Base-by-base conservation (phyloP, 208 protist species). In the Leishmania gerbilli region DNA sequence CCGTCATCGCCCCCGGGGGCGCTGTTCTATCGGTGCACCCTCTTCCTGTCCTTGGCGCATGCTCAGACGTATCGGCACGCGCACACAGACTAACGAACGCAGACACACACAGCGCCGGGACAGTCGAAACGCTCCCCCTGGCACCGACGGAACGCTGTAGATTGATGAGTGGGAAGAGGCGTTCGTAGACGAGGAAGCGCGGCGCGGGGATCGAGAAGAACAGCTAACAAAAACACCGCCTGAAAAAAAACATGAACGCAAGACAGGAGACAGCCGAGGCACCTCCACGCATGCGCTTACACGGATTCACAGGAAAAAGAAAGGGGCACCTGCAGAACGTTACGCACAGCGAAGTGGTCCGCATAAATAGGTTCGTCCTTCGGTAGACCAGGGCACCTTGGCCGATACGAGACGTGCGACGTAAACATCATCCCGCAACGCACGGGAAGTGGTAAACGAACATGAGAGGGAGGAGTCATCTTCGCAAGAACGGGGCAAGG, bases 171-270 rank as follows among this genome's bases (percentile, higher is more conserved):
- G 71, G 71, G 3, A 42, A 58, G 15, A 27, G 11, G 71, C 21
- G 27, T 6, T 37, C 7, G 6, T 51, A 37, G 27, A 58, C 24
- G 1, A 75, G 49, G 21, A 75, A 37, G 49, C 27, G 45, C n/a
- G 6, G 42, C 13, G 47, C 42, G 24, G 71, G n/a, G 31, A 51
- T 65, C 83, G 9, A 27, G 49, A 77, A 78, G 65, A 77, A 56
- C 58, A 77, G 47, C 58, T 27, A 13, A 64, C 0, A 13, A 67
- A 15, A 45, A 3, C 8, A 64, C 34, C 27, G 19, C 58, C 27
- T 64, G 1, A 37, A 37, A 40, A 27, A 34, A 27, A 15, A 4
- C 58, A 64, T 34, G 27, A 64, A 64, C 27, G 0, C 27, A 64
- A 15, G 27, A 64, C 15, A 64, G 58, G 58, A 17, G 9, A 64